Evolutionary conservation across 2,329 filamentous ascomycete genomes (phyloP).

Genomic region (Alternaria rosae): DNA sequence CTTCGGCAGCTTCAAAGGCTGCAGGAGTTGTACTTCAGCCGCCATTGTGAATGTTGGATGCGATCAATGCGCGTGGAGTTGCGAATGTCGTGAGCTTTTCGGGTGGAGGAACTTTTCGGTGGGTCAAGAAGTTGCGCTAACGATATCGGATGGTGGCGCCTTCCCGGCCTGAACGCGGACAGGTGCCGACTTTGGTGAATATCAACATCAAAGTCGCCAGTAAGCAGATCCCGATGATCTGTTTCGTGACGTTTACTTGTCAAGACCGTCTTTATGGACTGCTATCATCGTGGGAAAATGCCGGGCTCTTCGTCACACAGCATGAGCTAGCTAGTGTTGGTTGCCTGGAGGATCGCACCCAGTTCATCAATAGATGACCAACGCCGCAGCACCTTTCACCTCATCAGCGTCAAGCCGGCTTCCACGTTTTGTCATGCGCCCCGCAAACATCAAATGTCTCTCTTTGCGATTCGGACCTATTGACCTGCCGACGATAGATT

Average conservation of each 20-base stretch:
- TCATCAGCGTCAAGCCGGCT: constrained; percentile 21
- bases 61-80: constrained; percentile 22
- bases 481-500: constrained; percentile 10
- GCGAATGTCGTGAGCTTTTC: constrained; percentile 12
- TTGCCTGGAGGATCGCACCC: constrained; percentile 32
- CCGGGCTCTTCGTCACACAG: not conserved
- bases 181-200: constrained; percentile 11
- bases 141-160: constrained; percentile 12
- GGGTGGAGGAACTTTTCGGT: constrained; percentile 32
- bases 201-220: not conserved
- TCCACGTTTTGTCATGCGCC: constrained; percentile 26
- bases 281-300: not conserved
- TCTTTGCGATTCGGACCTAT: not conserved
- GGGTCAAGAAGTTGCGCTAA: constrained; percentile 23
- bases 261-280: not conserved
- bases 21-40: constrained; percentile 80
- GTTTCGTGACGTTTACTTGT: not conserved
- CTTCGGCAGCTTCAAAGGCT: constrained; percentile 81
- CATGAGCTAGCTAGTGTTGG: constrained; percentile 15
- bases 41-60: constrained; percentile 67
- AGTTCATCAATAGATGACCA: constrained; percentile 30
- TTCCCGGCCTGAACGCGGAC: constrained; percentile 11
- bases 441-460: constrained; percentile 2
- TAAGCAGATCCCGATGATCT: not conserved
- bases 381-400: constrained; percentile 20